Evolutionary conservation across 305 asterid species (phyloP), one percentile per base, ranked within the genome.

Genomic region (Ruellia speciosa): DNA sequence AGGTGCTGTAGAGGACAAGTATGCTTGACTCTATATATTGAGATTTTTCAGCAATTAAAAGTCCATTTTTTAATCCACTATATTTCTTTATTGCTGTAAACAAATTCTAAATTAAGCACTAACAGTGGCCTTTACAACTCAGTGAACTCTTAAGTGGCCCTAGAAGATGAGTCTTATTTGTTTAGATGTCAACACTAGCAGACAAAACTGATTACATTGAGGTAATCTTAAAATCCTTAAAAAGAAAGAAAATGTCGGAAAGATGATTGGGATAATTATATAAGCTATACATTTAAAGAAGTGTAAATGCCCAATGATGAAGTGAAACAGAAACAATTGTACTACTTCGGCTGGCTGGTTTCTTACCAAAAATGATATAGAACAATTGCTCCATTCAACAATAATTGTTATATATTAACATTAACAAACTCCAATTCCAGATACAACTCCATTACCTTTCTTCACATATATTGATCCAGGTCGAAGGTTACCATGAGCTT

Each of bases 381-480:
- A 37, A 37, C 41, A 37, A 37, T 7, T 37, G 9, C 37, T 37
- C 41, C 41, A 37, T 37, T 37, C 41, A 37, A 10, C 41, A 37
- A 37, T 37, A 37, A 37, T 2, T 24, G 4, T 37, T 7, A 37
- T 7, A 10, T 37, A 6, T 37, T 6, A 37, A 37, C 41, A 37
- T 37, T 37, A 37, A 37, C 6, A 7, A 35, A 47, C 20, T 45
- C 40, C 49, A 54, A 35, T 31, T 39, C 53, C 28, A 14, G 14
- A 18, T 39, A 64, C 7, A 55, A 67, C n/a, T 43, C 6, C 10
- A 3, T 59, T 75, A 92, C 99, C 99, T 86, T 73, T 83, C 72
- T 84, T 82, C 49, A 93, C 83, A 72, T 67, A 86, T 57, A 93
- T 67, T 12, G 99, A 93, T 64, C 99, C 99, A 48, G 97, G 89